A percentile compares a stretch with the other conserved stretches of the same genome.
Evolutionary conservation across 2,329 filamentous ascomycete species (phyloP).

Genomic region (Ilyonectria destructans): DNA sequence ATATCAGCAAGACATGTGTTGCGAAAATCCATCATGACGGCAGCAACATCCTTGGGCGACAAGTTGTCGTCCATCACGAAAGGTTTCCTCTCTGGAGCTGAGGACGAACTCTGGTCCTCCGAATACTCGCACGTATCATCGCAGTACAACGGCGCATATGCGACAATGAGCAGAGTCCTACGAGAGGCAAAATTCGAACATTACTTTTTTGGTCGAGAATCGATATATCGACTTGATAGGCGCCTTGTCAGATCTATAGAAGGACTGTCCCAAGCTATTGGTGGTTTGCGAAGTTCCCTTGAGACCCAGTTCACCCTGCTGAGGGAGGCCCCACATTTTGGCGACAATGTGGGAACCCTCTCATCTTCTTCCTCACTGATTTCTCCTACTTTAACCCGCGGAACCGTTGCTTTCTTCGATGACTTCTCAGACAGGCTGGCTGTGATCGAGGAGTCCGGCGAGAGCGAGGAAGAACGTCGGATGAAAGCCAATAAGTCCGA

Average conservation of each 20-base stretch:
- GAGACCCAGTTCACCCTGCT: conserved; percentile 35
- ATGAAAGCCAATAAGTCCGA: conserved; percentile 50
- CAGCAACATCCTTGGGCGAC: conserved; percentile 83
- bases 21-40: conserved; percentile 79
- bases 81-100: conserved; percentile 87
- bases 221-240: conserved; percentile 84
- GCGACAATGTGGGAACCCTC: conserved; percentile 10
- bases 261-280: conserved; percentile 88
- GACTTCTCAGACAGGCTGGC: conserved; percentile 67
- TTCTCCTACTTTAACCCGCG: conserved; percentile 49
- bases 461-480: conserved; percentile 66
- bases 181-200: conserved; percentile 93
- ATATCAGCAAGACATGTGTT: conserved; percentile 83
- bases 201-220: conserved; percentile 85
- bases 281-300: conserved; percentile 83
- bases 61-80: conserved; percentile 87
- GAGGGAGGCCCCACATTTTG: conserved; percentile 17
- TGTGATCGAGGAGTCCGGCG: conserved; percentile 77
- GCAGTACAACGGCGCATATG: conserved; percentile 78
- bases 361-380: conserved; percentile 39
- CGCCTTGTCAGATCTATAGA: conserved; percentile 89
- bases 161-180: conserved; percentile 82
- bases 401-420: conserved; percentile 55
- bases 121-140: conserved; percentile 75
- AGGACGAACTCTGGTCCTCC: conserved; percentile 80